Base-by-base conservation (phyloP, 371 early-diverging fungal genomes). In the Massospora cicadina region DNA sequence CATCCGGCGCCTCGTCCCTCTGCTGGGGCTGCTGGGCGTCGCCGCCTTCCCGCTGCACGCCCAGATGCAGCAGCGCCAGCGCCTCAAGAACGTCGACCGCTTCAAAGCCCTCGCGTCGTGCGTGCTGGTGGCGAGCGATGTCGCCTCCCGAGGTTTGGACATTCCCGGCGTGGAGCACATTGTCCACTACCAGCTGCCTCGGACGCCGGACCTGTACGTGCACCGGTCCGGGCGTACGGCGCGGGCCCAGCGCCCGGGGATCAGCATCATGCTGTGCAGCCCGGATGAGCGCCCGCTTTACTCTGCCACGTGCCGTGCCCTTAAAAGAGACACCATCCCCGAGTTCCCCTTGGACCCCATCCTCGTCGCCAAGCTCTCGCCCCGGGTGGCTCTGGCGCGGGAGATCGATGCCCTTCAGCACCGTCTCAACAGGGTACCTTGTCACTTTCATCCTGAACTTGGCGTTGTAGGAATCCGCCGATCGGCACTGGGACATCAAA, bases 51-150 rank as follows among this genome's bases (percentile, higher is more conserved):
- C 84, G 1, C 71, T 97, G 29, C 97, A 95, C 65, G 92, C 93
- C 1, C 87, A 93, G 72, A 90, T 94, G 91, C 91, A 93, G 71
- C 95, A 95, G 75, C 80, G 88, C 54, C 93, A 93, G 74, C 83
- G 97, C 55, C 79, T 95, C 64, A 91, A 90, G 76, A 91, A 85
- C 69, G 71, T 97, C 33, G 97, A 97, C 63, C 69, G 76, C 60
- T 96, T 94, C 77, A 86, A 83, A 68, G 70, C 78, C 1, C 82
- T 81, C 26, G 72, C 75, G 1, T 77, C 78, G 59, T 83, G 82
- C 0, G 81, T 93, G 0, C 72, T 96, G 69, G 79, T 95, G 10
- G 89, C 91, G 13, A 88, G 88, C 32, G 96, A 95, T 74, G 89
- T 96, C 0, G 95, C 91, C 21, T 85, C 90, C 0, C 82, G 95